phyloP scores from a whole-genome alignment of 345 rosid genomes.

The Eucalyptus coolabah region DNA sequence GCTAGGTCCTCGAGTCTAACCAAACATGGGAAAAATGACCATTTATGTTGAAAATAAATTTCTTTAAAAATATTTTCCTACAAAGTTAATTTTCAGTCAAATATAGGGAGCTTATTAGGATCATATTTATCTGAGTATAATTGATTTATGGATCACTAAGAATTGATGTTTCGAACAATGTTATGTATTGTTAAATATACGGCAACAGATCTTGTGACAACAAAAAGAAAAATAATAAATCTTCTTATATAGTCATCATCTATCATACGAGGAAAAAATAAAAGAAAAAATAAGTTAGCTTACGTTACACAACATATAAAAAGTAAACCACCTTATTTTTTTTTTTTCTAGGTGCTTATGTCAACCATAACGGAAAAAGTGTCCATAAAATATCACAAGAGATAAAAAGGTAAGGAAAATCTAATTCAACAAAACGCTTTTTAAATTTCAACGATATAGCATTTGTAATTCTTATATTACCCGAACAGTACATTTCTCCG shows the following conservation, averaged over 20 bases:
- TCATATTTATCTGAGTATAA: not conserved
- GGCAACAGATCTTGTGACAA: not conserved
- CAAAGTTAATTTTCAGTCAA: not conserved
- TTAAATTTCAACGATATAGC: too few species aligned
- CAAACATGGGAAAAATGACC: not conserved
- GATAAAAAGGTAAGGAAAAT: too few species aligned
- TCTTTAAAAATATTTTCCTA: not conserved
- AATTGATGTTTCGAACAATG: not conserved
- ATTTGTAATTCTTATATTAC: too few species aligned
- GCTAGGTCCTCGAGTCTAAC: rapidly evolving
- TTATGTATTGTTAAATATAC: not conserved
- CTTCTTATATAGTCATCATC: not conserved
- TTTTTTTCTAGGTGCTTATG: not conserved
- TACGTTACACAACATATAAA: not conserved
- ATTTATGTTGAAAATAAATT: rapidly evolving
- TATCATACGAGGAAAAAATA: not conserved
- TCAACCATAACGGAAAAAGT: not conserved
- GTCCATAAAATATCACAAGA: too few species aligned
- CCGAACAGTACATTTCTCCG: too few species aligned
- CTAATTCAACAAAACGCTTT: too few species aligned
- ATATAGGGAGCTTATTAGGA: not conserved
- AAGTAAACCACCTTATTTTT: not conserved
- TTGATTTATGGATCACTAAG: not conserved
- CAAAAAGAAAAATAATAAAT: not conserved
- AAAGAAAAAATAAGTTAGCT: not conserved